These are phyloP conservation scores for Cichorium intybus DNA, from an alignment of 140 eudicot genomes.

Conservation along the genomic window DNA sequence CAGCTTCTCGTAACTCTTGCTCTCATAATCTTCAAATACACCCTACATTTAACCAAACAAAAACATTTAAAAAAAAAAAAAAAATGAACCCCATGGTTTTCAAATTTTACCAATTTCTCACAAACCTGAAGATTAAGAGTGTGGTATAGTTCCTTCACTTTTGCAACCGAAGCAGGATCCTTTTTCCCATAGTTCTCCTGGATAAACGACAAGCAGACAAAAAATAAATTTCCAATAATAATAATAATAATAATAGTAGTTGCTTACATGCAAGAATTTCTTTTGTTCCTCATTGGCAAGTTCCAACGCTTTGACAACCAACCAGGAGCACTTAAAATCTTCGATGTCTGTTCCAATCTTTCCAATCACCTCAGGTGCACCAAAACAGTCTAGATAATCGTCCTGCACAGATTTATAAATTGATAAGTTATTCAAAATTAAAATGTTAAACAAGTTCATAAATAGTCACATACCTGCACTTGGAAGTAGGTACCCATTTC, in stretches of 20 bases:
- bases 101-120: background rate
- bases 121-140: constrained; percentile 79
- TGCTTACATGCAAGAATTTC: constrained; percentile 58
- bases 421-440: background rate
- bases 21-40: constrained; percentile 73
- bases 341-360: constrained; percentile 92
- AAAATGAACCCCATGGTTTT: background rate
- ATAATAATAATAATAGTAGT: no score
- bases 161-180: constrained; percentile 71
- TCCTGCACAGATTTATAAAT: constrained; percentile 41
- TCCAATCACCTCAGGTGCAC: constrained; percentile 79
- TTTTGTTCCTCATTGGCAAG: constrained; percentile 70
- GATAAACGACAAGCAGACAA: constrained; percentile 14
- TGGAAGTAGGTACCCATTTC: constrained; percentile 96
- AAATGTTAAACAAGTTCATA: background rate
- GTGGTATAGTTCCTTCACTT: constrained; percentile 70
- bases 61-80: background rate
- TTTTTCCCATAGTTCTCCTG: constrained; percentile 89
- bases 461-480: constrained; percentile 59
- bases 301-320: constrained; percentile 81
- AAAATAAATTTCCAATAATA: no score
- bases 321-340: constrained; percentile 94
- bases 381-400: constrained; percentile 85
- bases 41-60: constrained; percentile 35
- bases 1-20: constrained; percentile 59